Evolutionary conservation across 73 alveolate species (phyloP).

Genomic region (Paramecium biaurelia): DNA sequence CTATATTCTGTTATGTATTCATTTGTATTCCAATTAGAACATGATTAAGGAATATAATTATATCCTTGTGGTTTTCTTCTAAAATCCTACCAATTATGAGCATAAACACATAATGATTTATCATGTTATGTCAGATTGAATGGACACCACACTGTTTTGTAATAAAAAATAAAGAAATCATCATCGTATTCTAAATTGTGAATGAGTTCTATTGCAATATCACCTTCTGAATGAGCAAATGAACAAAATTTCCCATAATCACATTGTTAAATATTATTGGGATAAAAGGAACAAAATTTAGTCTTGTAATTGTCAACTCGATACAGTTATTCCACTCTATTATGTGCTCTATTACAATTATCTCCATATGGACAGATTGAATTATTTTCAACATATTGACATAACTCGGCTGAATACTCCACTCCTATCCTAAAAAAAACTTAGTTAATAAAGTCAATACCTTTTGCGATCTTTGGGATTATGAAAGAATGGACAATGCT

Average conservation of each 20-base stretch:
- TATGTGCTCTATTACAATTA: conserved; percentile 81
- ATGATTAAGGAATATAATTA: conserved; percentile 69
- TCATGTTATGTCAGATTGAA: conserved; percentile 87
- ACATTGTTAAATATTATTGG: conserved; percentile 72
- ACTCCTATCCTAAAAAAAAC: not conserved
- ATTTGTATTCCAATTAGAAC: conserved; percentile 76
- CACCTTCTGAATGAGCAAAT: conserved; percentile 86
- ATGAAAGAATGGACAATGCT: conserved; percentile 83
- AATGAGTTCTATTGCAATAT: conserved; percentile 78
- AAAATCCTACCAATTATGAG: conserved; percentile 96
- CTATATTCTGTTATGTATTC: conserved; percentile 71
- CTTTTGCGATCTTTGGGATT: conserved; percentile 79
- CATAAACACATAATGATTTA: conserved; percentile 94
- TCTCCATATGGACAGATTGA: conserved; percentile 78
- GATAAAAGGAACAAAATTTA: conserved; percentile 85
- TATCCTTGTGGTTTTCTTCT: conserved; percentile 89
- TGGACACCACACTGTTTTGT: conserved; percentile 98
- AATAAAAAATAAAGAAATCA: conserved; percentile 84
- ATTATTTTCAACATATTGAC: conserved; percentile 73
- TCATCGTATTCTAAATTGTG: conserved; percentile 78
- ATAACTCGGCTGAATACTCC: conserved; percentile 73
- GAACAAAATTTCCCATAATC: conserved; percentile 90
- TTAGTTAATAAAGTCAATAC: not conserved
- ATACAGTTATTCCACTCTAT: conserved; percentile 86
- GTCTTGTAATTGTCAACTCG: conserved; percentile 88